These are phyloP conservation scores for Pleurotus giganteus DNA, from an alignment of 768 basidiomycete species.

Conservation along the genomic window DNA sequence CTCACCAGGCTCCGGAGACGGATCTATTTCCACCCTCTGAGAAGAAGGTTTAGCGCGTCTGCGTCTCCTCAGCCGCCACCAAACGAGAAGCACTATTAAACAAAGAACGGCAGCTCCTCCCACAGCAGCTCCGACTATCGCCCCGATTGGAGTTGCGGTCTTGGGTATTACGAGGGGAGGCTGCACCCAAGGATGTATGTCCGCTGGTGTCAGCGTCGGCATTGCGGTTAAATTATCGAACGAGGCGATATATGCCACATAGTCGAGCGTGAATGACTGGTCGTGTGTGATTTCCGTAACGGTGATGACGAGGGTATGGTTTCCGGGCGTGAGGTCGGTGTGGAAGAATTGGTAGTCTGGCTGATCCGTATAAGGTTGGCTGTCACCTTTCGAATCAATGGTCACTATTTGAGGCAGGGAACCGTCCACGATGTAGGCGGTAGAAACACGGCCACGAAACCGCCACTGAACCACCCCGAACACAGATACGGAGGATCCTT, in stretches of 20 bases:
- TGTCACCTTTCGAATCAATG: constrained; percentile 16
- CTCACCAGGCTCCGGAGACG: constrained; percentile 1
- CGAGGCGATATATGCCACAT: constrained; percentile 37
- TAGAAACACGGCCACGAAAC: constrained; percentile 27
- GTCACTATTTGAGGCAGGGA: constrained; percentile 15
- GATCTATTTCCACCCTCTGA: constrained; percentile 1
- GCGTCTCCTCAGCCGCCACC: background rate
- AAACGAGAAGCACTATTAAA: background rate
- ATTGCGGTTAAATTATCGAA: constrained; percentile 21
- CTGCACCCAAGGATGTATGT: constrained; percentile 5
- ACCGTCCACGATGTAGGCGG: constrained; percentile 35
- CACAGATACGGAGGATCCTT: constrained; percentile 36
- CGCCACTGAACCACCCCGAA: constrained; percentile 32
- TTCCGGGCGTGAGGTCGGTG: constrained; percentile 28
- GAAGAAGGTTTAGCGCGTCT: background rate
- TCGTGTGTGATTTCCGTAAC: constrained; percentile 30
- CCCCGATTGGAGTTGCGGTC: constrained; percentile 2
- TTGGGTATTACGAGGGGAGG: background rate
- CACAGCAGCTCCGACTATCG: constrained; percentile 17
- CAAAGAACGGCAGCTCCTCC: constrained; percentile 14
- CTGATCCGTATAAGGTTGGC: constrained; percentile 26
- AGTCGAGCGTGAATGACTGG: constrained; percentile 36
- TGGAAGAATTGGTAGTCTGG: constrained; percentile 33
- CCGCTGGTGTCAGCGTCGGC: constrained; percentile 9
- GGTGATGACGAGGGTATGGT: constrained; percentile 36